phyloP scores from a whole-genome alignment of 768 basidiomycete genomes.

The Amanita brunnescens region DNA sequence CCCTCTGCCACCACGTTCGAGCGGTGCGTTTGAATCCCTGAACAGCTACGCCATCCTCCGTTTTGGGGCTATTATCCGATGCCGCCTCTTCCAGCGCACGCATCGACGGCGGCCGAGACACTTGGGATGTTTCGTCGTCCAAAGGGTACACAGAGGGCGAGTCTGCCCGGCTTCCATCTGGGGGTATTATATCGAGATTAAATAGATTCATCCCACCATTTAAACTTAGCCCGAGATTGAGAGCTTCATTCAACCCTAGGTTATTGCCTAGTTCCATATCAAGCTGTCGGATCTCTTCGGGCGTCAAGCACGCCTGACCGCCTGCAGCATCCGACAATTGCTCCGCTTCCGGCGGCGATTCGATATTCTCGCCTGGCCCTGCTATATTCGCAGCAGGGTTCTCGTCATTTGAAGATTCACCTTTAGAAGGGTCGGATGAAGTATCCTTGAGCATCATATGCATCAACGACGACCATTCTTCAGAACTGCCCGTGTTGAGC shows the following conservation, averaged over 20 bases:
- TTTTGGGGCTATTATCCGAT: slow-evolving; percentile 10
- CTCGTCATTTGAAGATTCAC: slow-evolving; percentile 31
- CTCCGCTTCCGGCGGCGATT: slow-evolving; percentile 1
- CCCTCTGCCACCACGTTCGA: slow-evolving; percentile 4
- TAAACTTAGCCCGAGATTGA: slow-evolving; percentile 31
- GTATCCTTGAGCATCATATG: slow-evolving; percentile 1
- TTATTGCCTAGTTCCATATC: slow-evolving; percentile 29
- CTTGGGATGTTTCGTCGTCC: slow-evolving; percentile 21
- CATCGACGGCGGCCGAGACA: slow-evolving; percentile 20
- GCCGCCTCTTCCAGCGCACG: slow-evolving; percentile 12
- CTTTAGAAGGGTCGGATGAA: slow-evolving; percentile 7
- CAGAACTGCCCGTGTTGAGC: slow-evolving; percentile 12
- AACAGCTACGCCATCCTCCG: neutral
- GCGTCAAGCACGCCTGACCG: slow-evolving; percentile 11
- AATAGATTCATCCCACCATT: slow-evolving; percentile 31
- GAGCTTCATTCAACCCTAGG: slow-evolving; percentile 27
- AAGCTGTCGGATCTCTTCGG: slow-evolving; percentile 28
- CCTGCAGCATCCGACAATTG: no score
- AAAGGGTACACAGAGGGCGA: slow-evolving; percentile 32
- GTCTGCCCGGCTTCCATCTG: slow-evolving; percentile 19
- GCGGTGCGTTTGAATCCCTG: neutral
- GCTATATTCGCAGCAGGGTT: neutral
- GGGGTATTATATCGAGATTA: slow-evolving; percentile 27
- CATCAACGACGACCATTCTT: slow-evolving; percentile 6
- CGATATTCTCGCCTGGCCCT: neutral